These are phyloP conservation scores for Trichoderma parareesei DNA, from an alignment of 495 filamentous ascomycete genomes.

Conservation along the genomic window DNA sequence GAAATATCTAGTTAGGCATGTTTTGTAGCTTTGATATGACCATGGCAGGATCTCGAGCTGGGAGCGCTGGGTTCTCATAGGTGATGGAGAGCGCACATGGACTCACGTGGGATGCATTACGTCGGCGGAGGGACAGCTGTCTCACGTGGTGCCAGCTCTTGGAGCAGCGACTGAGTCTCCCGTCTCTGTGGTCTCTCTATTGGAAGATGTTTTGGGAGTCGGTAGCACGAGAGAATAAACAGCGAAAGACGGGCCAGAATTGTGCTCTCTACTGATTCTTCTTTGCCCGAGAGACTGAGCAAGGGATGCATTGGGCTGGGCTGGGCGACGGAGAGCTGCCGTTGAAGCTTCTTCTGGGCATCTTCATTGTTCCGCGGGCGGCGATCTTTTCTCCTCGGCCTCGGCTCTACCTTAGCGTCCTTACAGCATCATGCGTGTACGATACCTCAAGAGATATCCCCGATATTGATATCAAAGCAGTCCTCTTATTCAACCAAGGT, in stretches of 20 bases:
- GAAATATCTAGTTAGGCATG: too few relatives aligned
- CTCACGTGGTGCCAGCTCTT: constrained; percentile 1
- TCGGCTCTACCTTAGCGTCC: too few relatives aligned
- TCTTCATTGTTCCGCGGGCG: too few relatives aligned
- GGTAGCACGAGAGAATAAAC: not conserved
- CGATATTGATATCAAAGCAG: too few relatives aligned
- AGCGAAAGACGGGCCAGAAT: not conserved
- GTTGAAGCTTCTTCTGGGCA: too few relatives aligned
- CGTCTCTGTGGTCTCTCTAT: not conserved
- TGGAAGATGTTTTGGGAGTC: not conserved
- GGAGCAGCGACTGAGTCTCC: not conserved
- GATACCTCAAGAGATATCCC: too few relatives aligned
- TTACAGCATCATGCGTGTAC: too few relatives aligned
- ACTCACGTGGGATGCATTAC: constrained; percentile 5
- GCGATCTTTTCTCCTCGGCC: too few relatives aligned
- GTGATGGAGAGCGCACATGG: not conserved
- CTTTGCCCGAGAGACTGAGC: too few relatives aligned
- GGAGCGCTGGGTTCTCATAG: not conserved
- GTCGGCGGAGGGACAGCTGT: not conserved
- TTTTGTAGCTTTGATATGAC: too few relatives aligned
- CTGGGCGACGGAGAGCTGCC: not conserved
- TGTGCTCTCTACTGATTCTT: not conserved
- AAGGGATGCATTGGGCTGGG: not conserved
- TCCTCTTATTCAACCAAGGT: too few relatives aligned
- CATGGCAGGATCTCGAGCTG: not conserved